Base-by-base conservation (phyloP, 495 filamentous ascomycete species). In the Aspergillus biplanus region DNA sequence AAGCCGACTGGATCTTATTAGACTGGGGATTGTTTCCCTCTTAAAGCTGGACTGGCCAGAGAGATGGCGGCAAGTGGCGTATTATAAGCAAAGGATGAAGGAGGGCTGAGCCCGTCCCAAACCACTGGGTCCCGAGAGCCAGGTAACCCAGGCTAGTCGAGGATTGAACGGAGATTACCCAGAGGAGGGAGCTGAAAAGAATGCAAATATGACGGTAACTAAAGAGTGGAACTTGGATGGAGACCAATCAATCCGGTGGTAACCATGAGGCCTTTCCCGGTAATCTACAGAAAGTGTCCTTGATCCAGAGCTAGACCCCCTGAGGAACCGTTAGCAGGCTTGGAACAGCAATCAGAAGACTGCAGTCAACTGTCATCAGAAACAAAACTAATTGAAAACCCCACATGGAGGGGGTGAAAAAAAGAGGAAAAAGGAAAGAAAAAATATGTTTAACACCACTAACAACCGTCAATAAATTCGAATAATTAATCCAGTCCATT, bases 51-150 rank as follows among this genome's bases (percentile, higher is more conserved):
- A n/a, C 47, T 34, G 47, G 13, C 27, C 54, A 62, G 33, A 63
- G 48, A 39, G 35, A 62, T 68, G 59, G 47, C 58, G 59, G 59
- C 44, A 60, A 65, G 64, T 67, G 62, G 67, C 65, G 64, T 61
- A 58, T 60, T 58, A 16, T 46, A 54, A 18, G 47, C 48, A 55
- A 52, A 61, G 32, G 55, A 57, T 31, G 44, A 61, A 61, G 48
- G 61, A 44, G 49, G 52, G 61, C 64, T 59, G 64, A 67, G 63
- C 62, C 44, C 33, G 67, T 67, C 59, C 67, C 69, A 64, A 65
- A 64, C 64, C 46, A 59, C 62, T 69, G 67, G 66, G 67, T 62
- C 69, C 64, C 67, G 62, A 46, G 59, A 66, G 58, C 63, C 65
- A 62, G 68, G 68, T 64, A 61, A 33, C 37, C 55, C 37, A 47